Evolutionary conservation across 2,329 filamentous ascomycete genomes (phyloP).

Genomic region (Penicillium carneum): DNA sequence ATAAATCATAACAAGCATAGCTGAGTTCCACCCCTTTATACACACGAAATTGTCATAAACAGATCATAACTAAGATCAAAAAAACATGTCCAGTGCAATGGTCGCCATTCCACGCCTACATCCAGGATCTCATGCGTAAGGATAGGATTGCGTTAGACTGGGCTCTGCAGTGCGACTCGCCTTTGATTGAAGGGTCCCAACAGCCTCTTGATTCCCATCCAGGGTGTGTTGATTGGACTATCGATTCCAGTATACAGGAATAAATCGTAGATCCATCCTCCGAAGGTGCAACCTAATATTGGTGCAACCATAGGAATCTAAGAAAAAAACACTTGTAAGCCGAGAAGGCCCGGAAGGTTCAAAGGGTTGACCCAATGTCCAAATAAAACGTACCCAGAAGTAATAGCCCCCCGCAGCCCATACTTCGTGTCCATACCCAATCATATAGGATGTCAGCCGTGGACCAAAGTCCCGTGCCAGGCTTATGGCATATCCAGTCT

Average conservation of each 20-base stretch:
- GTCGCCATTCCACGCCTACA: neutral
- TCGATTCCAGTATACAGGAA: slow-evolving; percentile 71
- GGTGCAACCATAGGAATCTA: slow-evolving; percentile 76
- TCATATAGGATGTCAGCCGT: slow-evolving; percentile 68
- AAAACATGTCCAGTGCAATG: neutral
- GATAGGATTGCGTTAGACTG: slow-evolving; percentile 23
- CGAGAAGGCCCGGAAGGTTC: neutral
- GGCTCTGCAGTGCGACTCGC: slow-evolving; percentile 24
- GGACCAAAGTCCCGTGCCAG: slow-evolving; percentile 76
- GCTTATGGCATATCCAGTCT: slow-evolving; percentile 79
- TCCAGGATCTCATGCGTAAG: neutral
- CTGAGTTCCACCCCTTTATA: slow-evolving; percentile 5
- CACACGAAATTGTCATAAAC: neutral
- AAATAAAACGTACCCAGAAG: slow-evolving; percentile 66
- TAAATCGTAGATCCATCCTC: slow-evolving; percentile 71
- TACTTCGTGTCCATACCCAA: slow-evolving; percentile 72
- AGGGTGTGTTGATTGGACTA: slow-evolving; percentile 73
- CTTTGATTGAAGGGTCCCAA: slow-evolving; percentile 34
- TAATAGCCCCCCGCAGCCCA: slow-evolving; percentile 74
- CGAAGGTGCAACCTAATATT: slow-evolving; percentile 69
- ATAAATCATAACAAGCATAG: neutral
- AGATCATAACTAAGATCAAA: neutral
- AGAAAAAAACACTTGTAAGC: slow-evolving; percentile 10
- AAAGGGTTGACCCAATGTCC: neutral
- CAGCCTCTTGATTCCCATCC: slow-evolving; percentile 67